phyloP scores from a whole-genome alignment of 148 eudicot genomes.

The Vaccinium darrowii region DNA sequence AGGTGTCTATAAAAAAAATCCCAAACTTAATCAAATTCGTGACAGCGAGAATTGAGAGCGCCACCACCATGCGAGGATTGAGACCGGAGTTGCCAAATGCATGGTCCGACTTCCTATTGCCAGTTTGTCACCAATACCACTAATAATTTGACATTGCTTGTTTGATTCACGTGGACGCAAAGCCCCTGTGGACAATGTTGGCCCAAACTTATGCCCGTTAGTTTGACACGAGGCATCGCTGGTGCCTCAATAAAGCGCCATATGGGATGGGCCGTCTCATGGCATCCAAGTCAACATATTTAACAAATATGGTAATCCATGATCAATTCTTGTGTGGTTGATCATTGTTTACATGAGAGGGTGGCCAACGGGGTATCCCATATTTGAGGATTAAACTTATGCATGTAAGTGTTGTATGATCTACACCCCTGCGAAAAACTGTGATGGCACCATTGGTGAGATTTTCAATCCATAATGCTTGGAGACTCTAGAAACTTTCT shows the following conservation, averaged over 20 bases:
- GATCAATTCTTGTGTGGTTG: neutral
- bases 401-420: neutral
- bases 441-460: neutral
- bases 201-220: too few relatives aligned
- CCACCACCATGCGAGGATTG: too few relatives aligned
- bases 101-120: too few relatives aligned
- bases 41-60: too few relatives aligned
- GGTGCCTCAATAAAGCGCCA: neutral
- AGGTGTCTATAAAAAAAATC: too few relatives aligned
- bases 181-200: too few relatives aligned
- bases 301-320: neutral
- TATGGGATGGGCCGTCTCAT: neutral
- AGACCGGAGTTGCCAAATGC: too few relatives aligned
- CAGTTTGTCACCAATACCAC: too few relatives aligned
- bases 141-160: too few relatives aligned
- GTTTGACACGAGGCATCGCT: neutral
- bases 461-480: neutral
- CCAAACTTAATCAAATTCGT: too few relatives aligned
- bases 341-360: neutral
- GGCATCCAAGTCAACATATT: neutral
- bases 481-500: conserved; percentile 3
- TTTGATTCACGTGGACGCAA: too few relatives aligned
- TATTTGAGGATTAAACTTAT: neutral
- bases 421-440: neutral
- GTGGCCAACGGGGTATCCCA: neutral